Conservation (phyloP, 495 filamentous ascomycete genomes). For the Penicillium paxilli region DNA sequence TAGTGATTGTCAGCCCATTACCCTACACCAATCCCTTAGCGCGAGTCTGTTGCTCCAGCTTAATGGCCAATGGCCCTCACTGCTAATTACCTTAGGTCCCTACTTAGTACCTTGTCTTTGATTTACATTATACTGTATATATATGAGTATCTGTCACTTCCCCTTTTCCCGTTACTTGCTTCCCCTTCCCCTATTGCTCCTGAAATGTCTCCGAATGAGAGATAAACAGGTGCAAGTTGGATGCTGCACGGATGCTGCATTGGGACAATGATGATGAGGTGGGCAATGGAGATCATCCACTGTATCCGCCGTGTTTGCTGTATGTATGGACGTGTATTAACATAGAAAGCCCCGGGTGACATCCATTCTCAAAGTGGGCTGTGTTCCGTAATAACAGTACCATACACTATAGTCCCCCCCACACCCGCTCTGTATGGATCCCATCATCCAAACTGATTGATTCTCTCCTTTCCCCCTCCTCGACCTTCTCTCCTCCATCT, state of each 20-base stretch:
- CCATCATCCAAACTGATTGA: slow-evolving; percentile 35
- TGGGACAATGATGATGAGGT: slow-evolving; percentile 20
- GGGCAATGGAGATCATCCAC: slow-evolving; percentile 31
- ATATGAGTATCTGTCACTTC: too few relatives aligned
- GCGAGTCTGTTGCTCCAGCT: slow-evolving; percentile 16
- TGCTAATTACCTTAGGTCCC: too few relatives aligned
- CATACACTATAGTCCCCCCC: slow-evolving; percentile 18
- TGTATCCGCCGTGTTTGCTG: slow-evolving; percentile 8
- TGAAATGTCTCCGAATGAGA: too few relatives aligned
- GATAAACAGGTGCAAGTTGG: too few relatives aligned
- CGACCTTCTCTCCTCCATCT: slow-evolving; percentile 31
- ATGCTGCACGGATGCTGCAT: slow-evolving; percentile 9
- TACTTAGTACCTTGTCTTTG: neutral
- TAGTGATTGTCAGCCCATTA: too few relatives aligned
- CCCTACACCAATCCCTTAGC: slow-evolving; percentile 7
- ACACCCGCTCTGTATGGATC: slow-evolving; percentile 34
- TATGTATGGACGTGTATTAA: slow-evolving; percentile 3
- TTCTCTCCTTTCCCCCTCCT: slow-evolving; percentile 25
- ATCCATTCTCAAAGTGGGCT: too few relatives aligned
- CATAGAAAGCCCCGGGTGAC: neutral
- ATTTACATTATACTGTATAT: too few relatives aligned
- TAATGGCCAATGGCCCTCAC: slow-evolving; percentile 15
- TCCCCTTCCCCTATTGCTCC: too few relatives aligned
- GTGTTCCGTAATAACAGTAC: neutral
- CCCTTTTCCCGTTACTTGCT: too few relatives aligned